Evolutionary conservation across 139 green algal genomes (phyloP), one percentile per base, ranked within the genome.

Genomic region (Chlorella sp.): DNA sequence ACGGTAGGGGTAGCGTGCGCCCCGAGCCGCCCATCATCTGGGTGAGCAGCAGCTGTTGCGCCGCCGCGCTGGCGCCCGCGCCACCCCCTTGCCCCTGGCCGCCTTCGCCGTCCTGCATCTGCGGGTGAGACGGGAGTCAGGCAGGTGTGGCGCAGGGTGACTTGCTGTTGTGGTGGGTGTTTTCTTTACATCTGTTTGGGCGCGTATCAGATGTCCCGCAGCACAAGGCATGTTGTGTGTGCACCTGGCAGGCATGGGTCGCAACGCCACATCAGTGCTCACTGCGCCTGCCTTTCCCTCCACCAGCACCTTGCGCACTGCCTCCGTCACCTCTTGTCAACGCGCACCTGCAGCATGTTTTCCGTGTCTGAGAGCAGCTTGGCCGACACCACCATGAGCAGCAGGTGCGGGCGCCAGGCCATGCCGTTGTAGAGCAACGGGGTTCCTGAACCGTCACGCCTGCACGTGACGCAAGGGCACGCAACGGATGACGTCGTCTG

Each of bases 331-430:
- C n/a, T n/a, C n/a, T 3, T n/a, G n/a, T n/a, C n/a, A n/a, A n/a
- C n/a, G n/a, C 67, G 55, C 35, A 77, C 74, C 59, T 82, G 75
- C 69, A 88, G 72, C 72, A 83, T 77, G 50, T 74, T 77, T 70
- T 88, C 83, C 31, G 83, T 82, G 74, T 85, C 83, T 61, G 83
- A 78, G 32, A 88, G 72, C 74, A 88, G 83, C 79, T 88, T 88
- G n/a, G 83, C 83, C 1, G 49, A 78, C 2, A 83, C 74, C 5
- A 88, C 42, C 67, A 88, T 80, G 49, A 88, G 74, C 62, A 85
- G 75, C 51, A 85, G 69, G 74, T 88, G 83, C 31, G 69, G 65
- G 36, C 74, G 75, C 83, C 83, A 88, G 2, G 77, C 35, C 72
- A 88, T 63, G 49, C 79, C 79, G 32, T 55, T 70, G 31, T 29